These are phyloP conservation scores for Thermomyces lanuginosus DNA, from an alignment of 2,329 filamentous ascomycete genomes.

Conservation along the genomic window DNA sequence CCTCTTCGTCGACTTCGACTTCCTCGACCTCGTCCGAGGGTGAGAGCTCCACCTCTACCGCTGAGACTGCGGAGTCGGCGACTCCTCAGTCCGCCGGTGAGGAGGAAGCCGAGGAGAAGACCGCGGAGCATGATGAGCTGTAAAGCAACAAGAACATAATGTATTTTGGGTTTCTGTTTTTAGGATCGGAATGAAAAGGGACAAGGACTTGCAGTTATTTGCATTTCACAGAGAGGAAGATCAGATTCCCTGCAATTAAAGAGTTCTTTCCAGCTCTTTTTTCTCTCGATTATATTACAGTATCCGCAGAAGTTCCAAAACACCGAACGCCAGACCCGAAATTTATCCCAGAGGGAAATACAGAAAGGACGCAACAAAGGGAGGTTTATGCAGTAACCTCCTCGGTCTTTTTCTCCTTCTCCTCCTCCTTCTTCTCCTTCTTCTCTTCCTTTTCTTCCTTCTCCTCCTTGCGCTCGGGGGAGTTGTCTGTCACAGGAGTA, in stretches of 20 bases:
- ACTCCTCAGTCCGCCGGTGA: constrained; percentile 8
- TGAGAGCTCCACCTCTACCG: constrained; percentile 10
- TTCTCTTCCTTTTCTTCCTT: constrained; percentile 2
- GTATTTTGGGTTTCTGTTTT: constrained; percentile 3
- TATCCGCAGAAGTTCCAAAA: too few relatives aligned
- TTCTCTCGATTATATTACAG: too few relatives aligned
- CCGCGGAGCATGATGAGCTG: constrained; percentile 23
- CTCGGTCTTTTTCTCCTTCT: too few relatives aligned
- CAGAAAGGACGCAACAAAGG: too few relatives aligned
- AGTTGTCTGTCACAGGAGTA: not conserved
- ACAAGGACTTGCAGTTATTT: not conserved
- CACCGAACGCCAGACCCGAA: too few relatives aligned
- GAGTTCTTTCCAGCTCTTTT: not conserved
- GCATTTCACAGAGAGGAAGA: not conserved
- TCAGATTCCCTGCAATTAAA: not conserved
- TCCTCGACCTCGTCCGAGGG: constrained; percentile 8
- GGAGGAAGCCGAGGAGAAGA: constrained; percentile 6
- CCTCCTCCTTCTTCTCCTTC: not conserved
- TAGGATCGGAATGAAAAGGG: not conserved
- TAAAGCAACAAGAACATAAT: constrained; percentile 10
- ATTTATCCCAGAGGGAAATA: too few relatives aligned
- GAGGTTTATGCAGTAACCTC: too few relatives aligned
- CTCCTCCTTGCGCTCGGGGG: too few relatives aligned
- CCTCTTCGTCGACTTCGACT: constrained; percentile 12
- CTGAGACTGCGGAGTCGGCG: constrained; percentile 12